Evolutionary conservation across 441 rosid genomes (phyloP), one percentile per base, ranked within the genome.

Genomic region (Raphanus hybrid): DNA sequence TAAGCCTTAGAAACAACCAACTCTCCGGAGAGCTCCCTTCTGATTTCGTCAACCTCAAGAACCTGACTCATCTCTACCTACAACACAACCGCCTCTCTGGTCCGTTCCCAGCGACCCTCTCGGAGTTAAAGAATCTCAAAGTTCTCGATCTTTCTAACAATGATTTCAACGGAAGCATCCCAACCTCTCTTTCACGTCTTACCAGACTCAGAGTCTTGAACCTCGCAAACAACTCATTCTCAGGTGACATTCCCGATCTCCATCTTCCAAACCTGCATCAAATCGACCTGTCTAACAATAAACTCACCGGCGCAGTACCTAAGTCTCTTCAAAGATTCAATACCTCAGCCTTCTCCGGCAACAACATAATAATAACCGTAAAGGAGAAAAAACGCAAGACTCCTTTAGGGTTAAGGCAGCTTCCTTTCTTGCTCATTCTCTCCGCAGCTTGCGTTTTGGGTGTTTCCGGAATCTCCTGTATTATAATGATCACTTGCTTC

Each of bases 1-100:
- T 91, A 79, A 92, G 97, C 75, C 97, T 94, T 70, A 83, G 98
- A 79, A 90, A 93, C 39, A 94, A 92, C 83, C 79, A 77, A 37
- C 80, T 92, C 67, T 82, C 76, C 69, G 97, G 98, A 75, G 63
- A 64, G 2, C 88, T 94, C 69, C 94, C 98, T 75, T 55, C 70
- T 66, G 98, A 94, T 84, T 84, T 94, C 73, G 1, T 62, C 62
- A 85, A 86, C 61, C 77, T 94, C 65, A 89, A 80, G 80, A 86
- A 81, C 78, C 61, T 94, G 82, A 85, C 91, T 70, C 91, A 71
- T 74, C 90, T 94, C 64, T 90, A 91, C 80, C 87, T 94, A 5
- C 98, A 94, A 52, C 78, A 78, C 60, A 94, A 94, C 83, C 81
- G 69, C 57, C 83, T 94, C 71, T 88, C 93, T 0, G 98, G 97